These are phyloP conservation scores for Lachancea kluyveri DNA, from an alignment of 805 yeast species.

Conservation along the genomic window DNA sequence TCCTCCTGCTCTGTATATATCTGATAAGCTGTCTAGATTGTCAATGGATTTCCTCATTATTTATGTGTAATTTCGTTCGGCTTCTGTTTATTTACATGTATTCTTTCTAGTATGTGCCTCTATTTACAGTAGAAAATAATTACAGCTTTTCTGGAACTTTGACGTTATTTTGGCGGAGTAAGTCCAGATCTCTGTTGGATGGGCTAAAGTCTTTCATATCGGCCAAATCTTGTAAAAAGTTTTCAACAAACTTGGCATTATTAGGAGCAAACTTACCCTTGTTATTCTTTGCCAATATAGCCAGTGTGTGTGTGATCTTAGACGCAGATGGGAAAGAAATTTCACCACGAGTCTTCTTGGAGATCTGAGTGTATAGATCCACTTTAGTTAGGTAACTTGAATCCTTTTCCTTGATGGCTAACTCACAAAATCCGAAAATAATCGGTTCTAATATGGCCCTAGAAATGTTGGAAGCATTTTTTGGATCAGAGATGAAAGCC, in stretches of 20 bases:
- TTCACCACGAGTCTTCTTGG: constrained; percentile 12
- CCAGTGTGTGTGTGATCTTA: constrained; percentile 11
- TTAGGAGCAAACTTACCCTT: constrained; percentile 9
- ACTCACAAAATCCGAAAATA: constrained; percentile 17
- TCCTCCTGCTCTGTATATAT: too few species aligned
- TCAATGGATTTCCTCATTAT: too few species aligned
- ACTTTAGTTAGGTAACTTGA: constrained; percentile 14
- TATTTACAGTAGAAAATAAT: not conserved
- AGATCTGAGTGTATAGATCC: constrained; percentile 12
- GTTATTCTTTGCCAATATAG: constrained; percentile 9
- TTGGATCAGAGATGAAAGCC: constrained; percentile 12
- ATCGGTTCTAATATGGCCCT: constrained; percentile 15
- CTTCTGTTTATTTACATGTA: constrained; percentile 6
- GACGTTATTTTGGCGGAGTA: constrained; percentile 11
- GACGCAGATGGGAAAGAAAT: constrained; percentile 11
- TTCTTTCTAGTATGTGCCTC: constrained; percentile 1
- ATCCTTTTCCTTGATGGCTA: constrained; percentile 11
- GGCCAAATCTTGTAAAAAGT: constrained; percentile 10
- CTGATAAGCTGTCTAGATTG: too few species aligned
- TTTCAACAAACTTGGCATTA: constrained; percentile 8
- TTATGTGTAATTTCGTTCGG: too few species aligned
- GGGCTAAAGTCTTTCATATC: constrained; percentile 11
- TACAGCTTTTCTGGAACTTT: constrained; percentile 8
- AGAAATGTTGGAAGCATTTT: constrained; percentile 3
- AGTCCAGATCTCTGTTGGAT: constrained; percentile 11